Conservation (phyloP, 2,329 filamentous ascomycete genomes). For the Chrysoporthe cubensis region DNA sequence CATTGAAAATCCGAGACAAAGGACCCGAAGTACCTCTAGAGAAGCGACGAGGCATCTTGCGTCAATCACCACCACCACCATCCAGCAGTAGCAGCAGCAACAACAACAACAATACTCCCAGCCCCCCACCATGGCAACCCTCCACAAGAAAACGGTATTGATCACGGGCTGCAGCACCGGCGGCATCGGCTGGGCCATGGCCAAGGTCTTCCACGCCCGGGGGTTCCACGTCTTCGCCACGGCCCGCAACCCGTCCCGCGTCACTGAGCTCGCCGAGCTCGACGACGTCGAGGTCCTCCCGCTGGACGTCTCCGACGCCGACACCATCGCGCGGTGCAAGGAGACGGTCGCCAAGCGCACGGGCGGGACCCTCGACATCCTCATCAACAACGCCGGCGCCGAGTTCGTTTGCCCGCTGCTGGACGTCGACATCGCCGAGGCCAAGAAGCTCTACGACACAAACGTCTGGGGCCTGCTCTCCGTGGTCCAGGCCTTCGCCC, state of each 20-base stretch:
- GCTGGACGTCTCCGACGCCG: slow-evolving; percentile 11
- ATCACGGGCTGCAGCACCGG: slow-evolving; percentile 42
- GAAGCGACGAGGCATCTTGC: no score
- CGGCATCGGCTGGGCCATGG: slow-evolving; percentile 38
- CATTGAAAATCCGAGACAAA: no score
- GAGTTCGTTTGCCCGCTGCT: slow-evolving; percentile 16
- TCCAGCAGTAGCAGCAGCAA: no score
- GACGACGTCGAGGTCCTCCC: slow-evolving; percentile 4
- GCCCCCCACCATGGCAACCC: background rate
- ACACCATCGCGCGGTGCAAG: slow-evolving; percentile 9
- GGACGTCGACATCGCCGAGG: slow-evolving; percentile 14
- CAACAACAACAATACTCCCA: no score
- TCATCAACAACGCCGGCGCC: slow-evolving; percentile 15
- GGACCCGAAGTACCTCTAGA: no score
- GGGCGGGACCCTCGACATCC: slow-evolving; percentile 12
- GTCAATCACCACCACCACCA: no score
- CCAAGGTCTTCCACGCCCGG: slow-evolving; percentile 22
- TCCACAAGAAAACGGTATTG: slow-evolving; percentile 34
- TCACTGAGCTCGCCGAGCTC: slow-evolving; percentile 6
- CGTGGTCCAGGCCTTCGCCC: slow-evolving; percentile 14
- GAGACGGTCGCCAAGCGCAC: slow-evolving; percentile 6
- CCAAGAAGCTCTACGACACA: slow-evolving; percentile 20
- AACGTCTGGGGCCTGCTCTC: slow-evolving; percentile 20
- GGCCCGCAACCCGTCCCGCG: slow-evolving; percentile 3
- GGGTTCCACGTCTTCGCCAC: slow-evolving; percentile 16